Evolutionary conservation across 2,329 filamentous ascomycete genomes (phyloP), one percentile per base, ranked within the genome.

Genomic region (Aspergillus fructus): DNA sequence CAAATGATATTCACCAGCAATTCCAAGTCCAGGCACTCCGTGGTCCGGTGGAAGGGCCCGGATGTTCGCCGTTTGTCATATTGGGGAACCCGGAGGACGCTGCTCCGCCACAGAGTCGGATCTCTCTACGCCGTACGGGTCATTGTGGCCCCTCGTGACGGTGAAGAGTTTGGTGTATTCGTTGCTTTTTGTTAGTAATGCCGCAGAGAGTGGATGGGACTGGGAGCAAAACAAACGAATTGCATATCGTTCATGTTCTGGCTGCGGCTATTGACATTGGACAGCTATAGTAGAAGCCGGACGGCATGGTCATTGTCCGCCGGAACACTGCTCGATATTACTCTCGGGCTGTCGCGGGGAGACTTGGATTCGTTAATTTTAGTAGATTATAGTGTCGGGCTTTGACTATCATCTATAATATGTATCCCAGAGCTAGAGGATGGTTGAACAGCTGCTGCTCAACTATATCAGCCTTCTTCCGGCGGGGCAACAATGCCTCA

Each of bases 401-500:
- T 24, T 30, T 46, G 43, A 24, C 27, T 24, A 27, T 46, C 30
- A 9, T 30, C 23, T 27, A 11, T 46, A 24, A 5, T 37, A 8
- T n/a, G 21, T 11, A 21, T 15, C 8, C 23, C 15, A 19, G 13
- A 11, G 9, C n/a, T 2, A 21, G 11, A 7, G 23, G 41, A 43
- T 43, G 19, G 17, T 43, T 19, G 21, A 5, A 19, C 11, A 19
- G 40, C 21, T 34, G 33, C 11, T 37, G 7, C n/a, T 34, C 27
- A 27, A n/a, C 21, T 52, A 52, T 46, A 53, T 24, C 50, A 46
- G 48, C 19, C 30, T 51, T 41, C 47, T 41, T 59, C 56, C 52
- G 52, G 56, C 48, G 56, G 56, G 56, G 47, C 43, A 55, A n/a
- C 47, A n/a, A 3, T 51, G 53, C 51, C 56, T 55, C 12, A 51